phyloP scores from a whole-genome alignment of 805 yeast species.

The Phaffomyces opuntiae region DNA sequence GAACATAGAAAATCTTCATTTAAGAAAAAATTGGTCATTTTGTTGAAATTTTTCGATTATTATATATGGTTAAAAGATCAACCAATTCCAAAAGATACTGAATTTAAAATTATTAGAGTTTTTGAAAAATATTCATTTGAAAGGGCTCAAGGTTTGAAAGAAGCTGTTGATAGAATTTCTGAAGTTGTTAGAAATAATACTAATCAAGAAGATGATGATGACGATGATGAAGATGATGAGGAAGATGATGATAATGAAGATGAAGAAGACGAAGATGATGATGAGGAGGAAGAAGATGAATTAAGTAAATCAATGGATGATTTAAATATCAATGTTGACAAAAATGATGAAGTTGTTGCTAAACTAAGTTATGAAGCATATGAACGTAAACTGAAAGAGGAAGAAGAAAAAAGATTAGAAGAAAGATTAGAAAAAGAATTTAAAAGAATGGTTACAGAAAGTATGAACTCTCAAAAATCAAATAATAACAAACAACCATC shows the following conservation, averaged over 20 bases:
- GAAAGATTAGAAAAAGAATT: slow-evolving; percentile 53
- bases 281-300: slow-evolving; percentile 20
- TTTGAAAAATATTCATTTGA: slow-evolving; percentile 31
- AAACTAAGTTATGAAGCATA: slow-evolving; percentile 32
- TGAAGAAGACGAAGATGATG: slow-evolving; percentile 14
- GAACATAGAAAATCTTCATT: slow-evolving; percentile 13
- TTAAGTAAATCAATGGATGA: neutral
- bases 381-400: slow-evolving; percentile 29
- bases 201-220: slow-evolving; percentile 9
- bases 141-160: slow-evolving; percentile 32
- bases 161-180: slow-evolving; percentile 36
- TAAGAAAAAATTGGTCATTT: slow-evolving; percentile 26
- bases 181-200: slow-evolving; percentile 20
- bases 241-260: slow-evolving; percentile 28
- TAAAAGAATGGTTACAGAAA: slow-evolving; percentile 43
- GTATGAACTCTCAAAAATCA: slow-evolving; percentile 30
- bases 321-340: slow-evolving; percentile 13
- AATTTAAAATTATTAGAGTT: slow-evolving; percentile 42
- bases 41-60: slow-evolving; percentile 62
- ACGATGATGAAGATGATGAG: slow-evolving; percentile 21
- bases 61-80: slow-evolving; percentile 54
- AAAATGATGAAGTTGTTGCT: slow-evolving; percentile 24
- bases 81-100: slow-evolving; percentile 59
- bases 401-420: slow-evolving; percentile 39
- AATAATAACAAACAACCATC: slow-evolving; percentile 2